Percentiles rank a stretch among this genome's conserved stretches.
Evolutionary conservation across 164 flowering plant species (phyloP).

Genomic region (Piper longum): DNA sequence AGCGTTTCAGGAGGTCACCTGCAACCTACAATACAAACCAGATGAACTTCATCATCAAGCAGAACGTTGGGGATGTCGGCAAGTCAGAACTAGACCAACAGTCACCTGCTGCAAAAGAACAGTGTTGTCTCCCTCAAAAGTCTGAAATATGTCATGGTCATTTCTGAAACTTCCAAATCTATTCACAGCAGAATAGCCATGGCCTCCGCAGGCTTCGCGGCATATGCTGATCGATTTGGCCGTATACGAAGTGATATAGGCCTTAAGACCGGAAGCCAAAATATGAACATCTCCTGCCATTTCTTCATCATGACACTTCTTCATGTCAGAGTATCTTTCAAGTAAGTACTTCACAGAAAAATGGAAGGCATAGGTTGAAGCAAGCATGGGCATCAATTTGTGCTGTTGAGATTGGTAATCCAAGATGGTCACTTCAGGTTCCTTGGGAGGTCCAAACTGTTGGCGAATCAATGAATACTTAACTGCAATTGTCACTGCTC

Average conservation of each 20-base stretch:
- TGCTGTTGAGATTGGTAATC: constrained; percentile 98
- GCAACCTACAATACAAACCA: constrained; percentile 42
- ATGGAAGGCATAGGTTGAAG: constrained; percentile 87
- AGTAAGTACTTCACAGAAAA: constrained; percentile 63
- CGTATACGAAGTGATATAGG: constrained; percentile 79
- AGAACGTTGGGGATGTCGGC: not conserved
- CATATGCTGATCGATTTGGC: constrained; percentile 75
- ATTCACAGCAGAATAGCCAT: constrained; percentile 95
- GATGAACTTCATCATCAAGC: not conserved
- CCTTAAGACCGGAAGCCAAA: constrained; percentile 84
- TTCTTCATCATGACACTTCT: constrained; percentile 68
- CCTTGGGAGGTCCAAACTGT: constrained; percentile 89
- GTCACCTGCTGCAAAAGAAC: constrained; percentile 91
- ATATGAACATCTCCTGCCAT: constrained; percentile 79
- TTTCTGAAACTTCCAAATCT: constrained; percentile 81
- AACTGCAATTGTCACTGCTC: constrained; percentile 66
- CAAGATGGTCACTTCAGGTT: constrained; percentile 75
- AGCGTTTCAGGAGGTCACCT: constrained; percentile 79
- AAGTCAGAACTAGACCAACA: not conserved
- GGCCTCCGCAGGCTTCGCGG: constrained; percentile 96
- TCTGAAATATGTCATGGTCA: constrained; percentile 96
- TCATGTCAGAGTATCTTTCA: constrained; percentile 82
- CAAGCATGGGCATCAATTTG: constrained; percentile 97
- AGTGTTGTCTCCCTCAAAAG: constrained; percentile 98
- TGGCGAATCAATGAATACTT: constrained; percentile 83